These are phyloP conservation scores for Hordeum marinum DNA, from an alignment of 176 grass and related monocot species.

Conservation along the genomic window DNA sequence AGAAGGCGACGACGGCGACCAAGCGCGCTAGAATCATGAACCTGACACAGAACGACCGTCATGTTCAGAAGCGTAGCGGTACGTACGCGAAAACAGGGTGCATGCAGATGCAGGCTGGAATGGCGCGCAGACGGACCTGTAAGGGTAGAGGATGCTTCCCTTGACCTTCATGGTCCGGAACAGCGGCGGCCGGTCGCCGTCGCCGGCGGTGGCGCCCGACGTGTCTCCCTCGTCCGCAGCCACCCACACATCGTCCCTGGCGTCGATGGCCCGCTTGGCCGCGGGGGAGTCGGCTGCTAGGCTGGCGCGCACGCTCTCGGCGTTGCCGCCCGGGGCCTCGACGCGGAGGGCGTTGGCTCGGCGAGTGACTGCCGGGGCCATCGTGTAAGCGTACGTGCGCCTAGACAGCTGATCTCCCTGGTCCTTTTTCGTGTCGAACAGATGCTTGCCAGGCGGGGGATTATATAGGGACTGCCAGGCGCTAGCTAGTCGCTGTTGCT, in stretches of 20 bases:
- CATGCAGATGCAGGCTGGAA: background rate
- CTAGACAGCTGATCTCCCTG: background rate
- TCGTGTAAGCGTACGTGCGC: background rate
- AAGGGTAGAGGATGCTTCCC: conserved; percentile 42
- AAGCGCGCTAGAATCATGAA: conserved; percentile 28
- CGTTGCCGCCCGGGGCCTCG: background rate
- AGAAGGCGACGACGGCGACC: conserved; percentile 27
- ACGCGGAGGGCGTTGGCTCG: conserved; percentile 17
- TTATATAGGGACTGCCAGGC: conserved; percentile 8
- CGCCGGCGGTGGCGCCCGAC: no score
- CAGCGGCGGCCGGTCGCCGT: conserved; percentile 7
- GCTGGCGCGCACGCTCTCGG: background rate
- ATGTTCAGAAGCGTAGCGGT: background rate
- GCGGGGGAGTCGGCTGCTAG: background rate
- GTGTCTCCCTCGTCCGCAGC: conserved; percentile 1
- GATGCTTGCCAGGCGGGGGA: background rate
- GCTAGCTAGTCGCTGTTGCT: background rate
- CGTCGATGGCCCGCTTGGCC: background rate
- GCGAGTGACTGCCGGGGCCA: conserved; percentile 25
- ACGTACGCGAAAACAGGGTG: background rate
- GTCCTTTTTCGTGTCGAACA: background rate
- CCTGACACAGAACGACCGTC: background rate
- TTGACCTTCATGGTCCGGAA: conserved; percentile 47
- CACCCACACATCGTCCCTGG: conserved; percentile 38
- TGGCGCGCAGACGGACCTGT: conserved; percentile 17